Conservation (phyloP, 257 asterid genomes). For the Haberlea rhodopensis region DNA sequence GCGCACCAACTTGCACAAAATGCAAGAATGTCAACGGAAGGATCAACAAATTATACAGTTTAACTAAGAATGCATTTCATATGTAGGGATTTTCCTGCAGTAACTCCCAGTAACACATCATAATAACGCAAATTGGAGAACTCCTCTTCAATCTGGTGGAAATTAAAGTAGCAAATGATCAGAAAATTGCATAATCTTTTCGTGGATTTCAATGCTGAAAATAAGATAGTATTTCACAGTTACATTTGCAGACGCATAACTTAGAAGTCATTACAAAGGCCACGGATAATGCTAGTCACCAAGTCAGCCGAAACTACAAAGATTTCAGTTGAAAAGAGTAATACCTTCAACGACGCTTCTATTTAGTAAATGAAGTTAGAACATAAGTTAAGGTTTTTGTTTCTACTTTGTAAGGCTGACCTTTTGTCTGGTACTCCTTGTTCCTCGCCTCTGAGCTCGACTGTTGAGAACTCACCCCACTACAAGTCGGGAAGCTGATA, state of each 20-base stretch:
- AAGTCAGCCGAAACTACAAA: neutral
- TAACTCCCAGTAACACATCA: no score
- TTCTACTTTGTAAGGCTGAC: constrained; percentile 32
- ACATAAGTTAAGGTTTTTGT: neutral
- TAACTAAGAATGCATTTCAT: no score
- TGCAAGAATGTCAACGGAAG: no score
- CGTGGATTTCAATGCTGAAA: neutral
- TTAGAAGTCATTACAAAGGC: neutral
- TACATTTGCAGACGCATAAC: neutral
- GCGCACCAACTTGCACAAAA: no score
- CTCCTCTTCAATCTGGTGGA: no score
- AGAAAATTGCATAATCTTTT: neutral
- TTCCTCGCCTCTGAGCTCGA: constrained; percentile 32
- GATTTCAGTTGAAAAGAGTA: neutral
- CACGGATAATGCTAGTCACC: neutral
- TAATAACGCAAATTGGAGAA: no score
- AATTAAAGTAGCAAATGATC: neutral
- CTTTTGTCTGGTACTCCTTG: constrained; percentile 37
- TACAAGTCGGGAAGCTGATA: constrained; percentile 25
- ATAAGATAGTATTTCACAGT: neutral
- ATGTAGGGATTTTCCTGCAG: no score
- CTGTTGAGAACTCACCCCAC: constrained; percentile 31
- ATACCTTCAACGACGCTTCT: neutral
- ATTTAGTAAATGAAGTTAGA: no score
- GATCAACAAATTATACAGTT: no score